Percentiles rank a stretch among this genome's conserved stretches.
phyloP scores from a whole-genome alignment of 768 basidiomycete species.

The Rhizopogon vesiculosus region DNA sequence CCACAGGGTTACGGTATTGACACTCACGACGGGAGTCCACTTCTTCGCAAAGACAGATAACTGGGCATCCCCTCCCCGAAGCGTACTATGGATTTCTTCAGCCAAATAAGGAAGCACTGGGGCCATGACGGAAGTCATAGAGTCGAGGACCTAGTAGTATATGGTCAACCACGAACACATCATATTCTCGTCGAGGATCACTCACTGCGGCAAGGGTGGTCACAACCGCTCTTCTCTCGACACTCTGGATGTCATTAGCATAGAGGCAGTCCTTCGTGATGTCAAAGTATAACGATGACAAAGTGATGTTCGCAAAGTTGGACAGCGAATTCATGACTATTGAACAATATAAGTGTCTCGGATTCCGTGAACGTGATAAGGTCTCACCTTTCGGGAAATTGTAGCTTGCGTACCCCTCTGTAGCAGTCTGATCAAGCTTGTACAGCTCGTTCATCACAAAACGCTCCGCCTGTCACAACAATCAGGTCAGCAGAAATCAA shows the following conservation, averaged over 20 bases:
- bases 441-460: conserved; percentile 86
- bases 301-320: conserved; percentile 75
- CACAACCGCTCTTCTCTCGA: conserved; percentile 58
- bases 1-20: not conserved
- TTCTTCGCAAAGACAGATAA: conserved; percentile 63
- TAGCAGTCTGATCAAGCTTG: conserved; percentile 59
- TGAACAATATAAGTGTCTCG: conserved; percentile 3
- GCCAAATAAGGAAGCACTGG: conserved; percentile 89
- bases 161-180: not conserved
- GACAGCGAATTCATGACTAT: conserved; percentile 68
- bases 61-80: conserved; percentile 14
- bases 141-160: conserved; percentile 50
- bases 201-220: conserved; percentile 69
- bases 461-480: conserved; percentile 58
- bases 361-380: too few relatives aligned
- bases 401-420: conserved; percentile 65
- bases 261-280: conserved; percentile 89
- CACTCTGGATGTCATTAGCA: conserved; percentile 48
- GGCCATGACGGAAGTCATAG: conserved; percentile 67
- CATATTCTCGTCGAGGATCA: not conserved
- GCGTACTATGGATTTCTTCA: conserved; percentile 70
- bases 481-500: not conserved
- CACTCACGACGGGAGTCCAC: conserved; percentile 69
- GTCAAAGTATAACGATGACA: conserved; percentile 92
- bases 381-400: conserved; percentile 78